A percentile compares a stretch with the other conserved stretches of the same genome.
Conservation (phyloP, 1,139 yeast species). For the Pneumocystis carinii region DNA sequence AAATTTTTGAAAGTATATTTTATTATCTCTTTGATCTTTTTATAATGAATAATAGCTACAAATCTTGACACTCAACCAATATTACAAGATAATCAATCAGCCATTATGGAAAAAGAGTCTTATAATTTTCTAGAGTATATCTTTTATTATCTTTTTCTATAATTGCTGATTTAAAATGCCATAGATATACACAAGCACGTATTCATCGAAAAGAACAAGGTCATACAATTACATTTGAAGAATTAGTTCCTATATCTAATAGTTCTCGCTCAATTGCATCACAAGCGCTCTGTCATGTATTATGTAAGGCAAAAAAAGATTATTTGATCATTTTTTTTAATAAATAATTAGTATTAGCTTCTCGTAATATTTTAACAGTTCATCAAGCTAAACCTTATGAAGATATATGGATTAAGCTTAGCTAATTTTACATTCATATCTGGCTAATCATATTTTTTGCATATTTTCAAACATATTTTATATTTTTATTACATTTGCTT, state of each 20-base stretch:
- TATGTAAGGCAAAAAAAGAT: background rate
- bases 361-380: background rate
- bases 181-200: background rate
- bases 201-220: background rate
- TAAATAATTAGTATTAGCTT: background rate
- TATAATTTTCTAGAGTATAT: background rate
- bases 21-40: background rate
- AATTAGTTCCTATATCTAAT: background rate
- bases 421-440: background rate
- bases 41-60: background rate
- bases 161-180: background rate
- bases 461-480: background rate
- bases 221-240: background rate
- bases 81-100: background rate
- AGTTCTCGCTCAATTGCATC: background rate
- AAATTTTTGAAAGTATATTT: background rate
- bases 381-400: background rate
- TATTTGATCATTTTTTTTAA: background rate
- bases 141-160: background rate
- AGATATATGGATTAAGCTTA: background rate
- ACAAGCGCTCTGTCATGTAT: slow-evolving; percentile 1
- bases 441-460: background rate
- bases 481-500: background rate
- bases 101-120: background rate
- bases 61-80: background rate